Evolutionary conservation across 106 monocot genomes (phyloP).

Genomic region (Dendrobium nobile): DNA sequence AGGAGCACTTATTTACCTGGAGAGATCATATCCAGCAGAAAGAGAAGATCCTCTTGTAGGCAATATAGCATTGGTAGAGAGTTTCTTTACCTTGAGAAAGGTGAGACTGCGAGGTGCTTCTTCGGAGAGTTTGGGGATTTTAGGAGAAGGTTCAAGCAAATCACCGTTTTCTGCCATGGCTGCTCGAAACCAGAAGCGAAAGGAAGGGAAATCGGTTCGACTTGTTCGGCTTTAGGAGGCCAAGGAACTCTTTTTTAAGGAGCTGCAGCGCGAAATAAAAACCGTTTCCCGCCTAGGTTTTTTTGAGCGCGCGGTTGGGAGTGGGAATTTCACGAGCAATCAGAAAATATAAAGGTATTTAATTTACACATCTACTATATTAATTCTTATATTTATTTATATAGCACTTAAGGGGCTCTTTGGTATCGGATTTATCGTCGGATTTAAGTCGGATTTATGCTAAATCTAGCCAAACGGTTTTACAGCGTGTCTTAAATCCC

Average conservation of each 20-base stretch:
- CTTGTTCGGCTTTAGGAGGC: not conserved
- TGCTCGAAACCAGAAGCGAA: not conserved
- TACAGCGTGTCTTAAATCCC: too few relatives aligned
- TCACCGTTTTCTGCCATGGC: constrained; percentile 13
- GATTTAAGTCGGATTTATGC: too few relatives aligned
- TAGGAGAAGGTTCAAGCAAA: constrained; percentile 26
- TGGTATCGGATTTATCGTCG: too few relatives aligned
- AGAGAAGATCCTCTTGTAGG: constrained; percentile 50
- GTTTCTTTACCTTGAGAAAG: constrained; percentile 53
- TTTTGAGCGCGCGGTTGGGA: too few relatives aligned
- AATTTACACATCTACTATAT: too few relatives aligned
- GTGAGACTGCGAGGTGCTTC: not conserved
- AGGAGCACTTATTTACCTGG: constrained; percentile 28
- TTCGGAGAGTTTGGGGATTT: constrained; percentile 29
- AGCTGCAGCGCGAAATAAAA: not conserved
- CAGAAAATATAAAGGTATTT: too few relatives aligned
- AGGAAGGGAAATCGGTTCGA: not conserved
- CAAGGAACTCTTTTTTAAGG: not conserved
- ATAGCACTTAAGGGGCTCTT: too few relatives aligned
- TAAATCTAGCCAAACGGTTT: too few relatives aligned
- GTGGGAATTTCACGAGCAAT: too few relatives aligned
- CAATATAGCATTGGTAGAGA: constrained; percentile 52
- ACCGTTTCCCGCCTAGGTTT: not conserved
- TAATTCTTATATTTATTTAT: too few relatives aligned
- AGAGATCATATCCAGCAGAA: constrained; percentile 83